Percentiles rank a stretch among this genome's conserved stretches.
Evolutionary conservation across 441 rosid species (phyloP).

Genomic region (Bruguiera hainesii): DNA sequence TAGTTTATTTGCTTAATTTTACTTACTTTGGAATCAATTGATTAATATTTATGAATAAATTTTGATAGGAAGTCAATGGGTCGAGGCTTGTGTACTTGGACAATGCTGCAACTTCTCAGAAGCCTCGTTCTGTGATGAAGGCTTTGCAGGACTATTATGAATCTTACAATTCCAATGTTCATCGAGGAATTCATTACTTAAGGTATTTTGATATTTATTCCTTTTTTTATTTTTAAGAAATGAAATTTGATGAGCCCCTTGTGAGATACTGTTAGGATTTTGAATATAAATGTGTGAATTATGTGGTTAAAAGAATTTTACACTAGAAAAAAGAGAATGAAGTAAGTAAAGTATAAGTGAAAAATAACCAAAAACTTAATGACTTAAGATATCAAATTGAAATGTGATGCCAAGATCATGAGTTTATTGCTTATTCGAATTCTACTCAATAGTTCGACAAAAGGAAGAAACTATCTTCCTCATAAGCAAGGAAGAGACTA

Average conservation of each 20-base stretch:
- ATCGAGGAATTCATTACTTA: constrained; percentile 76
- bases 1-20: neutral
- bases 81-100: constrained; percentile 83
- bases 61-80: constrained; percentile 69
- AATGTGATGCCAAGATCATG: too few relatives aligned
- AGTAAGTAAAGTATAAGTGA: too few relatives aligned
- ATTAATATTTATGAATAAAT: neutral
- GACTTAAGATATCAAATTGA: too few relatives aligned
- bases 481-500: too few relatives aligned
- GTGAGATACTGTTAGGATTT: too few relatives aligned
- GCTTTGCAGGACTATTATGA: constrained; percentile 69
- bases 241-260: neutral
- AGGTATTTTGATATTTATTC: constrained; percentile 39
- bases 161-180: constrained; percentile 80
- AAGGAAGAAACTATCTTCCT: too few relatives aligned
- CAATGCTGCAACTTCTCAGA: constrained; percentile 94
- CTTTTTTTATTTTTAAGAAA: neutral
- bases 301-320: too few relatives aligned
- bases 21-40: neutral
- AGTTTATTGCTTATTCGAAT: too few relatives aligned
- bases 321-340: too few relatives aligned
- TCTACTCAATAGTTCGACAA: too few relatives aligned
- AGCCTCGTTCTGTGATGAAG: constrained; percentile 63
- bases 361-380: too few relatives aligned
- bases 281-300: too few relatives aligned